Percentiles rank a stretch among this genome's conserved stretches.
Evolutionary conservation across 179 eudicot genomes (phyloP).

Genomic region (Camellia oleifera): DNA sequence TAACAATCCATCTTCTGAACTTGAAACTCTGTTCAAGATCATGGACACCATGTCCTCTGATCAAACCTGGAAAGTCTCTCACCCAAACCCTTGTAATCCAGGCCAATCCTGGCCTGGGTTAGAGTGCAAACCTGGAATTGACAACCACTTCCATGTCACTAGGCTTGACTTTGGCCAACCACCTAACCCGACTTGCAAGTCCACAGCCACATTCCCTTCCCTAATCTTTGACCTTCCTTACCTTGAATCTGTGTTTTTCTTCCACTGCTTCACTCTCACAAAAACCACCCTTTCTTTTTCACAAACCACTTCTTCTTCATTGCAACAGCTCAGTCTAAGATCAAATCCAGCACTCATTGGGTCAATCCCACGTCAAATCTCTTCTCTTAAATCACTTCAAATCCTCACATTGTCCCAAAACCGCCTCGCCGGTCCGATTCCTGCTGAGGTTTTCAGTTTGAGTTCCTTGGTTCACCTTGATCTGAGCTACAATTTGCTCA

Average conservation of each 20-base stretch:
- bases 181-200: slow-evolving; percentile 63
- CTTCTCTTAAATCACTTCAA: slow-evolving; percentile 48
- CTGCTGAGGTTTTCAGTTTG: slow-evolving; percentile 34
- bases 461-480: slow-evolving; percentile 64
- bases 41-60: slow-evolving; percentile 71
- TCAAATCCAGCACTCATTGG: slow-evolving; percentile 59
- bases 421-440: slow-evolving; percentile 46
- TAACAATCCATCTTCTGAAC: slow-evolving; percentile 42
- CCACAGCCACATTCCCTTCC: slow-evolving; percentile 52
- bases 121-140: slow-evolving; percentile 57
- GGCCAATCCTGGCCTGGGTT: slow-evolving; percentile 69
- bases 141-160: slow-evolving; percentile 51
- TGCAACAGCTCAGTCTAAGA: slow-evolving; percentile 71
- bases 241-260: slow-evolving; percentile 63
- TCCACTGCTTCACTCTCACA: slow-evolving; percentile 58
- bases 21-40: slow-evolving; percentile 52
- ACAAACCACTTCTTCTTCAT: slow-evolving; percentile 21
- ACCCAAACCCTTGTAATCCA: slow-evolving; percentile 66
- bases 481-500: slow-evolving; percentile 64
- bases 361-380: slow-evolving; percentile 56
- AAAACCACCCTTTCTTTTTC: slow-evolving; percentile 45
- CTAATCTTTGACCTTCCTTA: slow-evolving; percentile 56
- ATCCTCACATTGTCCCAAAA: slow-evolving; percentile 78
- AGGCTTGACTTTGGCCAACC: slow-evolving; percentile 67
- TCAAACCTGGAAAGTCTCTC: slow-evolving; percentile 43